Evolutionary conservation across 768 basidiomycete genomes (phyloP), one percentile per base, ranked within the genome.

Genomic region (Auriscalpium orientale): DNA sequence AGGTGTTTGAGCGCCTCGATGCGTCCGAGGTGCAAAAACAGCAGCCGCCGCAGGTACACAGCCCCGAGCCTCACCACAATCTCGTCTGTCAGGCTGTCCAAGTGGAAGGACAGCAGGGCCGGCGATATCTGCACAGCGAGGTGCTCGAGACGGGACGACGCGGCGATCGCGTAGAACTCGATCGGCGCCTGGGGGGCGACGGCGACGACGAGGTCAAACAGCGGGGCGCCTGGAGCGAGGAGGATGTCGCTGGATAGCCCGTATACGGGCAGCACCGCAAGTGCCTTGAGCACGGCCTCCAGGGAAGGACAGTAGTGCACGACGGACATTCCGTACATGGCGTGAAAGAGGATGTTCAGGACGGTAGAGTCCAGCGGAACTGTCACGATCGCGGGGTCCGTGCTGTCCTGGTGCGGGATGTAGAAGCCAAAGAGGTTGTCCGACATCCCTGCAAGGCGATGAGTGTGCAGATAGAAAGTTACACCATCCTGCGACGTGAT

Each of bases 121-220:
- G 71, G 65, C 10, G 76, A 77, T 3, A 71, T 59, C 18, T 64
- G 61, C 15, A 70, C 67, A 1, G 78, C 77, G 22, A 81, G 68
- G 1, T 68, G 63, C 43, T 73, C 60, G 13, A 79, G 65, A 37
- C 66, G 54, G 60, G 70, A 56, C n/a, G 58, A 51, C 13, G 67
- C 74, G 1, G 75, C 78, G 15, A 79, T 66, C 0, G 74, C 64
- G 62, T 76, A 81, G 2, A 76, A 59, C 2, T 75, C 70, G 20
- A 78, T 61, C 5, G 77, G 74, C 18, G 53, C 59, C 16, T 68
- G 56, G 8, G 70, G 73, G 11, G 74, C 70, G 46, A 65, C 64
- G 2, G 68, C 65, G 36, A 74, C 66, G 48, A 76, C 58, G 33
- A 73, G 64, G 13, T 55, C 46, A 63, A 70, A 70, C 7, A 74